Percentiles rank a stretch among this genome's conserved stretches.
Evolutionary conservation across 345 rosid species (phyloP).

Genomic region (Microthlaspi erraticum): DNA sequence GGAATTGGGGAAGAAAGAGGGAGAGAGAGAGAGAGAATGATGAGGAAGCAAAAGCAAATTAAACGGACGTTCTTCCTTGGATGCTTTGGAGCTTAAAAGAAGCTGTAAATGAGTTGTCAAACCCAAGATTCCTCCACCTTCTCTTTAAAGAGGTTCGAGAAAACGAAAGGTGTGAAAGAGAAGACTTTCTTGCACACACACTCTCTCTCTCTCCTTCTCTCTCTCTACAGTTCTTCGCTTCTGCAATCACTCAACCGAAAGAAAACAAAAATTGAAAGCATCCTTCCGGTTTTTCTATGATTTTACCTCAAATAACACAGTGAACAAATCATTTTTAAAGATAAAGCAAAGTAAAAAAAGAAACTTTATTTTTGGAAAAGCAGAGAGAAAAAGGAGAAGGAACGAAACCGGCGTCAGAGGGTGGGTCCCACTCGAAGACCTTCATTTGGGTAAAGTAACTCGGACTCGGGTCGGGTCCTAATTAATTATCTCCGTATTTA

Average conservation of each 20-base stretch:
- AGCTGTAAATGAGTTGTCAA: constrained; percentile 48
- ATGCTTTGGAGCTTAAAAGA: constrained; percentile 41
- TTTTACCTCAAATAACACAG: constrained; percentile 13
- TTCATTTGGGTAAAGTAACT: constrained; percentile 45
- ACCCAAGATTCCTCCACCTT: constrained; percentile 68
- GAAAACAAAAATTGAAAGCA: constrained; percentile 46
- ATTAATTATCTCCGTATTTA: neutral
- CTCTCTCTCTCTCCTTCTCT: constrained; percentile 18
- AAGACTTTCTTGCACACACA: constrained; percentile 64
- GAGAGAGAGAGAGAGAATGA: constrained; percentile 26
- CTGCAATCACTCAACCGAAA: constrained; percentile 58
- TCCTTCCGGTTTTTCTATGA: constrained; percentile 36
- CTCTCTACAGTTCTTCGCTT: constrained; percentile 36
- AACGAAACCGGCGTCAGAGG: constrained; percentile 65
- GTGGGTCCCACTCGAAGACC: constrained; percentile 70
- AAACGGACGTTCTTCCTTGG: constrained; percentile 56
- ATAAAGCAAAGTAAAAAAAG: constrained; percentile 10
- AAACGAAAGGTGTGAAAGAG: constrained; percentile 79
- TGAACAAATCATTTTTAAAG: constrained; percentile 14
- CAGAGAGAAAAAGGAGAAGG: constrained; percentile 29
- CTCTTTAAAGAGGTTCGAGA: constrained; percentile 44
- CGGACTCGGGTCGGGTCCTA: constrained; percentile 31
- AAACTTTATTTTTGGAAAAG: constrained; percentile 23
- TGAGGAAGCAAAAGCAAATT: constrained; percentile 25
- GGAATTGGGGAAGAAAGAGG: constrained; percentile 26